Percentiles rank a stretch among this genome's conserved stretches.
Evolutionary conservation across 2,329 filamentous ascomycete genomes (phyloP).

Genomic region (Coniochaeta sp.): DNA sequence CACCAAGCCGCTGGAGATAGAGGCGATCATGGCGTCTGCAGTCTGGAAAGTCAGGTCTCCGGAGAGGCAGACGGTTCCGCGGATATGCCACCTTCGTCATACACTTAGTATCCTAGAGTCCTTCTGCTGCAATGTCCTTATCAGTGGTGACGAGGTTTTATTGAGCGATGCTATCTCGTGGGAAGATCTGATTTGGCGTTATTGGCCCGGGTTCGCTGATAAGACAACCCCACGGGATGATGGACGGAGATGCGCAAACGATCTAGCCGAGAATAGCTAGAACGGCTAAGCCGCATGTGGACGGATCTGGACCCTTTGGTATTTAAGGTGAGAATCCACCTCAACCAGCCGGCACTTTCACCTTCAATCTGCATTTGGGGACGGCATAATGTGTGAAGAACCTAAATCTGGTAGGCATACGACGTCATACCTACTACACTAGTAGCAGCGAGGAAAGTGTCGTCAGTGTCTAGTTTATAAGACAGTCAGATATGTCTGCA

Average conservation of each 20-base stretch:
- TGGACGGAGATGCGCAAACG: background rate
- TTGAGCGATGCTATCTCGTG: background rate
- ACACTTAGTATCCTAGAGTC: background rate
- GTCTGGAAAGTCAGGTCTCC: background rate
- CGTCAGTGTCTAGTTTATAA: too few relatives aligned
- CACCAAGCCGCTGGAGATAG: background rate
- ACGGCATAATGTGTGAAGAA: too few relatives aligned
- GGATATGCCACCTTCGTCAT: slow-evolving; percentile 1
- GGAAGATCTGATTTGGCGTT: background rate
- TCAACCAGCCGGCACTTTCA: too few relatives aligned
- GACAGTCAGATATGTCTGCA: too few relatives aligned
- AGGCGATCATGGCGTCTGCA: background rate
- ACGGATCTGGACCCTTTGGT: too few relatives aligned
- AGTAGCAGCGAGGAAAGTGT: too few relatives aligned
- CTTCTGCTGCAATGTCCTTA: background rate
- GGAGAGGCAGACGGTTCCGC: background rate
- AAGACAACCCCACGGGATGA: background rate
- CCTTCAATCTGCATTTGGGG: too few relatives aligned
- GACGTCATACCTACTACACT: too few relatives aligned
- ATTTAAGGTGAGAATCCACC: too few relatives aligned
- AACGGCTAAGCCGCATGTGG: background rate
- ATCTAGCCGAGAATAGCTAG: background rate
- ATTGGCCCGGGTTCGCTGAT: background rate
- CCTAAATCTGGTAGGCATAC: too few relatives aligned
- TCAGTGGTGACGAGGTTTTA: background rate